Evolutionary conservation across 495 filamentous ascomycete genomes (phyloP).

Genomic region (Aspergillus bridgeri): DNA sequence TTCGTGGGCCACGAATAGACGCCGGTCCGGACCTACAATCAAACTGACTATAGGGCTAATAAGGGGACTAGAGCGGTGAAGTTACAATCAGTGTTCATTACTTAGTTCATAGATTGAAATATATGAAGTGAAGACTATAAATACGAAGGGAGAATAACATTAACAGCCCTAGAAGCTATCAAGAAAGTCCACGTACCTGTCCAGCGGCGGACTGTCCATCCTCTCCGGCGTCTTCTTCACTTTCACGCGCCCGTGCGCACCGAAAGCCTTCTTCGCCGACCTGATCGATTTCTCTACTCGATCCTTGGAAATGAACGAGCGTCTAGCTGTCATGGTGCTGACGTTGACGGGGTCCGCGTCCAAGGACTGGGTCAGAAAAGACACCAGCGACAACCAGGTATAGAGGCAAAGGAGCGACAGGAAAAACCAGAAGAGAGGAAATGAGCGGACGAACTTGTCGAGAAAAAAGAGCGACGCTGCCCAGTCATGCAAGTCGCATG

Average conservation of each 20-base stretch:
- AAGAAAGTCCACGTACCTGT: conserved; percentile 34
- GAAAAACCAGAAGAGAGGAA: conserved; percentile 31
- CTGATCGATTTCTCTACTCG: conserved; percentile 77
- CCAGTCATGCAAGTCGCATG: conserved; percentile 33
- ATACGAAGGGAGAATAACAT: background rate
- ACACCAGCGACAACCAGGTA: conserved; percentile 22
- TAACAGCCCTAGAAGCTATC: background rate
- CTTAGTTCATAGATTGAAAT: background rate
- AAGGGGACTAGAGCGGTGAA: conserved; percentile 46
- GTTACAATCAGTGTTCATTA: conserved; percentile 23
- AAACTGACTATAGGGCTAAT: conserved; percentile 81
- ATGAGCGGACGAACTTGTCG: conserved; percentile 34
- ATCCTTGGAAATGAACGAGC: conserved; percentile 72
- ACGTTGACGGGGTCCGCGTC: conserved; percentile 10
- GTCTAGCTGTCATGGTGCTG: conserved; percentile 26
- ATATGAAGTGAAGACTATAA: conserved; percentile 8
- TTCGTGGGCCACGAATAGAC: conserved; percentile 73
- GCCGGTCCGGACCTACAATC: conserved; percentile 72
- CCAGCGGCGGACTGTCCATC: conserved; percentile 50
- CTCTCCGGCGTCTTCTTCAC: conserved; percentile 67
- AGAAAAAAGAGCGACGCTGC: conserved; percentile 38
- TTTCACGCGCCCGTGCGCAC: conserved; percentile 57
- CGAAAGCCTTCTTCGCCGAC: conserved; percentile 66
- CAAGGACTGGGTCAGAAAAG: conserved; percentile 20
- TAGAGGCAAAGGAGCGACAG: conserved; percentile 27